Conservation (phyloP, 1,284 basidiomycete genomes). For the Malassezia globosa region DNA sequence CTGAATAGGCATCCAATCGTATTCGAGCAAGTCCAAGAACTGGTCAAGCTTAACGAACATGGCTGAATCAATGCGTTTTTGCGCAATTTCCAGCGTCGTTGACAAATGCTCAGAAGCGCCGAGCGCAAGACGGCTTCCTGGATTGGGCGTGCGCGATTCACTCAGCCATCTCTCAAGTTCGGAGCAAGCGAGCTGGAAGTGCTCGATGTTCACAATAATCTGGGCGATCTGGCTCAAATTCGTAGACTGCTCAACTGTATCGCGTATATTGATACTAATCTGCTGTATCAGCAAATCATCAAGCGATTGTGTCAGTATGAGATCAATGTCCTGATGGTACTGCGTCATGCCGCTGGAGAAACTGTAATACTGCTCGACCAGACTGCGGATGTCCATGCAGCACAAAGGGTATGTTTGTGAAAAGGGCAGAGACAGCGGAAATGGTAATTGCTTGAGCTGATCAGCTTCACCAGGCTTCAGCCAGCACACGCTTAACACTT, state of each 20-base stretch:
- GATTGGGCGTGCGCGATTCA: slow-evolving; percentile 58
- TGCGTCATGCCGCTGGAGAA: slow-evolving; percentile 90
- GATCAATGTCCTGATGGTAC: slow-evolving; percentile 82
- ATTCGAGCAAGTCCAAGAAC: slow-evolving; percentile 86
- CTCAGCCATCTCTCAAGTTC: slow-evolving; percentile 81
- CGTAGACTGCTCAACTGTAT: slow-evolving; percentile 56
- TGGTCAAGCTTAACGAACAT: slow-evolving; percentile 90
- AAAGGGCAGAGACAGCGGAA: slow-evolving; percentile 77
- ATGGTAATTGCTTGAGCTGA: slow-evolving; percentile 47
- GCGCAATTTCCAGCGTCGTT: slow-evolving; percentile 59
- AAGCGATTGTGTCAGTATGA: slow-evolving; percentile 78
- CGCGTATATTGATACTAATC: slow-evolving; percentile 66
- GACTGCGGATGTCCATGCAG: slow-evolving; percentile 86
- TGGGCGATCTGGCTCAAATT: slow-evolving; percentile 90
- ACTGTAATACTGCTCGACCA: slow-evolving; percentile 90
- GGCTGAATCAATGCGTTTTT: slow-evolving; percentile 66
- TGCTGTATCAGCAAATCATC: slow-evolving; percentile 72
- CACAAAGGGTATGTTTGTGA: slow-evolving; percentile 88
- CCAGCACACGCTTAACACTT: slow-evolving; percentile 75
- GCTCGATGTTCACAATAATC: slow-evolving; percentile 82
- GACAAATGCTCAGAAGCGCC: slow-evolving; percentile 61
- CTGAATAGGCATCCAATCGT: slow-evolving; percentile 70
- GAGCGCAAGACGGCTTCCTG: slow-evolving; percentile 67
- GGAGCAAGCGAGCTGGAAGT: slow-evolving; percentile 73
- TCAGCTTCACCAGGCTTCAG: slow-evolving; percentile 52